A percentile compares a stretch with the other conserved stretches of the same genome.
phyloP scores from a whole-genome alignment of 208 protist species.

The Trypanosoma theileri region DNA sequence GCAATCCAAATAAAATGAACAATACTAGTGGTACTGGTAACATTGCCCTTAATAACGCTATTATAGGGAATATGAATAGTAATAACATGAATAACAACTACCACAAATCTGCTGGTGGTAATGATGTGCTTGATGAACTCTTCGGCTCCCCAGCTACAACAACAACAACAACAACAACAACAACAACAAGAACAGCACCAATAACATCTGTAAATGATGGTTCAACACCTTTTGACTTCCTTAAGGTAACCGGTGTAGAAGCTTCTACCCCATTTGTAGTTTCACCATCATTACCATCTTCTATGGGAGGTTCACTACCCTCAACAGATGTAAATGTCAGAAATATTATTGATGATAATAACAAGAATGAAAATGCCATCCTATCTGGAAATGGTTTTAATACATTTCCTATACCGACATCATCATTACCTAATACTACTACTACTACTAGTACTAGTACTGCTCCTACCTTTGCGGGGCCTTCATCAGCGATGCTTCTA shows the following conservation, averaged over 20 bases:
- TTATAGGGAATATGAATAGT: too few species aligned
- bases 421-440: background rate
- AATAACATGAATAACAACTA: background rate
- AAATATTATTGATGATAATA: background rate
- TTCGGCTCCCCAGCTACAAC: conserved; percentile 14
- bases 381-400: background rate
- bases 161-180: background rate
- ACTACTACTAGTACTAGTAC: too few species aligned
- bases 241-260: background rate
- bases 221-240: conserved; percentile 15
- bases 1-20: background rate
- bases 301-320: background rate
- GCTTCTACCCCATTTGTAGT: background rate
- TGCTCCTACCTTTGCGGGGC: background rate
- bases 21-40: background rate
- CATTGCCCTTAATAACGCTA: too few species aligned
- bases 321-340: background rate
- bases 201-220: background rate
- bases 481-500: conserved; percentile 6
- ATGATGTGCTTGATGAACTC: conserved; percentile 32
- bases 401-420: background rate
- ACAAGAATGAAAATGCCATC: background rate
- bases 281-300: background rate
- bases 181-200: conserved; percentile 1
- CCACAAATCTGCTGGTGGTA: background rate